phyloP scores from a whole-genome alignment of 805 yeast genomes.

The Wickerhamomyces silvicola region DNA sequence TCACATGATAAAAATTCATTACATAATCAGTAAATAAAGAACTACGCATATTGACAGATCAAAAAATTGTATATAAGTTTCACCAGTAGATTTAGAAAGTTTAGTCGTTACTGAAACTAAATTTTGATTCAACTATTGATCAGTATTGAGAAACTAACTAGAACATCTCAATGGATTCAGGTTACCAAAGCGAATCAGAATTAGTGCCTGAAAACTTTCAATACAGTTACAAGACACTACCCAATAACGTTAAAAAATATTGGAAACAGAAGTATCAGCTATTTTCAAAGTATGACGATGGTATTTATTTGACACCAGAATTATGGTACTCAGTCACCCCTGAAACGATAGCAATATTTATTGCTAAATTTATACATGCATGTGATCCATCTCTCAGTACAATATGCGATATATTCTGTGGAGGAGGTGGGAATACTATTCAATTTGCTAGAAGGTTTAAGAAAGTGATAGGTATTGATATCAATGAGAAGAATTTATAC shows the following conservation, averaged over 20 bases:
- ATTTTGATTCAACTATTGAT: too few species aligned
- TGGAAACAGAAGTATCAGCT: constrained; percentile 58
- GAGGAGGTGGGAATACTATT: constrained; percentile 83
- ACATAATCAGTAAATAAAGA: too few species aligned
- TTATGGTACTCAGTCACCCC: constrained; percentile 90
- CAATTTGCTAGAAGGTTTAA: constrained; percentile 62
- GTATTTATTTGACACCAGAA: constrained; percentile 62
- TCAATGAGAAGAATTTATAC: constrained; percentile 49
- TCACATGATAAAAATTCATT: too few species aligned
- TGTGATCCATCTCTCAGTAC: constrained; percentile 43
- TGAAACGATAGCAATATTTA: constrained; percentile 58
- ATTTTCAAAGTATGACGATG: constrained; percentile 60
- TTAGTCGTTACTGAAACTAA: too few species aligned
- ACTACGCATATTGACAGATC: too few species aligned
- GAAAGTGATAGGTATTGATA: constrained; percentile 56
- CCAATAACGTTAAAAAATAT: constrained; percentile 23
- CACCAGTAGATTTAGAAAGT: too few species aligned
- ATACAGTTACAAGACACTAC: constrained; percentile 16
- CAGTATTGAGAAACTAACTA: too few species aligned
- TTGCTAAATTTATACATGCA: constrained; percentile 46
- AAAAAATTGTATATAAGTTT: too few species aligned
- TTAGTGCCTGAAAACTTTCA: too few species aligned
- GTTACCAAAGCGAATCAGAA: too few species aligned
- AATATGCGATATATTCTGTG: constrained; percentile 69
- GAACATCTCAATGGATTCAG: too few species aligned